phyloP scores from a whole-genome alignment of 495 filamentous ascomycete species.

The Aspergillus incahuasiensis region DNA sequence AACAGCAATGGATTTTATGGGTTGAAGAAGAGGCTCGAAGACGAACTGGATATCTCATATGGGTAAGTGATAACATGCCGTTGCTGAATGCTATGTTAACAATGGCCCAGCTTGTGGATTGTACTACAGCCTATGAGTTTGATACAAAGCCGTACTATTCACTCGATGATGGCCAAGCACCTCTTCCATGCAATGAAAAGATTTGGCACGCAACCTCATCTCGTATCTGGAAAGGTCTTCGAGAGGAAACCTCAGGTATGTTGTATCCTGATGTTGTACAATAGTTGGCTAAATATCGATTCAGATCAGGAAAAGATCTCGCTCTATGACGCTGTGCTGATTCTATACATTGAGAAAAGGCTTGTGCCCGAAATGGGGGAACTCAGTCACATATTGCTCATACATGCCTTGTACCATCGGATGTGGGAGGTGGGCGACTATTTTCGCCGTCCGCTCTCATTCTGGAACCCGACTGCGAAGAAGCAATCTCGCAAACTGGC shows the following conservation, averaged over 20 bases:
- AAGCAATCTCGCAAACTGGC: constrained; percentile 37
- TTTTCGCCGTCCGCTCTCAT: constrained; percentile 41
- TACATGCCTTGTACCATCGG: constrained; percentile 48
- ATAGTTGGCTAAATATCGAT: constrained; percentile 1
- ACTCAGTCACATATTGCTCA: constrained; percentile 44
- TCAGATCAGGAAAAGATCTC: constrained; percentile 30
- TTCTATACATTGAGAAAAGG: constrained; percentile 48
- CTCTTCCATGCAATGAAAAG: constrained; percentile 43
- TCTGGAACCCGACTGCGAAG: constrained; percentile 46
- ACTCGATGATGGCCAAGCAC: constrained; percentile 39
- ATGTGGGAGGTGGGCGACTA: constrained; percentile 51
- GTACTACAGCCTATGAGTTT: constrained; percentile 41
- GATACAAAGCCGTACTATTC: constrained; percentile 33
- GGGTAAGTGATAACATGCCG: constrained; percentile 25
- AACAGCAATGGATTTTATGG: constrained; percentile 24
- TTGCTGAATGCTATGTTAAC: constrained; percentile 2
- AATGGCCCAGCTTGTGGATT: constrained; percentile 37
- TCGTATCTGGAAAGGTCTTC: constrained; percentile 34
- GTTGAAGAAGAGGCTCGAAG: constrained; percentile 33
- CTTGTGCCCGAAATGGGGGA: constrained; percentile 40
- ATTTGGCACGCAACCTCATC: constrained; percentile 41
- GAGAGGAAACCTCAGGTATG: constrained; percentile 25
- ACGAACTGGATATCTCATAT: constrained; percentile 44
- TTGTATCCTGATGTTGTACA: constrained; percentile 15
- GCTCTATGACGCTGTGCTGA: constrained; percentile 41